phyloP scores from a whole-genome alignment of 1,284 basidiomycete species.

The Irpex sp. region DNA sequence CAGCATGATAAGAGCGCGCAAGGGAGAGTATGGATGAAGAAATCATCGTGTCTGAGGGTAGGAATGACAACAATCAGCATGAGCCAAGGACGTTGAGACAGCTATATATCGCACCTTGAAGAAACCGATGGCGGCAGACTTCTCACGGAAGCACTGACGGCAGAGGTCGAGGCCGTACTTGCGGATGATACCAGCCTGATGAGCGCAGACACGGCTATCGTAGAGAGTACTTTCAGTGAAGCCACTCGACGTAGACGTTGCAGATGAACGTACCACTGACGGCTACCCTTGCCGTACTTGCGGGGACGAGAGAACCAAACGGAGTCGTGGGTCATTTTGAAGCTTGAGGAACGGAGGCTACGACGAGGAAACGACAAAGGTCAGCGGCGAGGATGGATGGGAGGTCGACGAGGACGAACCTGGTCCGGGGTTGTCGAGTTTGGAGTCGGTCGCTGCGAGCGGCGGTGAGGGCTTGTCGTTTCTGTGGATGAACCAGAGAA shows the following conservation, averaged over 20 bases:
- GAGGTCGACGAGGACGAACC: conserved; percentile 17
- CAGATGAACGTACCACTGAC: conserved; percentile 80
- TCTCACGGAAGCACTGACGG: conserved; percentile 98
- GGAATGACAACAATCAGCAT: neutral
- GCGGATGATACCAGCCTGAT: conserved; percentile 96
- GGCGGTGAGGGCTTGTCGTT: conserved; percentile 17
- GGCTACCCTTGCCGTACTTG: conserved; percentile 95
- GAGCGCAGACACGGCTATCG: conserved; percentile 91
- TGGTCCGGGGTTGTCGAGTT: conserved; percentile 21
- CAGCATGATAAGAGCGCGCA: conserved; percentile 13
- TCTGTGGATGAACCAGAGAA: conserved; percentile 19
- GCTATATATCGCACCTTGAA: conserved; percentile 76
- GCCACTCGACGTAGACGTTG: neutral
- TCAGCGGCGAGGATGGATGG: neutral
- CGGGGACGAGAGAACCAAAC: conserved; percentile 94
- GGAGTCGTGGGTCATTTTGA: conserved; percentile 87
- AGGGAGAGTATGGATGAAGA: conserved; percentile 2
- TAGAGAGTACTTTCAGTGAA: conserved; percentile 1
- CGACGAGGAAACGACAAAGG: neutral
- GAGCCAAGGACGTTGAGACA: neutral
- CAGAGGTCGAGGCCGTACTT: conserved; percentile 96
- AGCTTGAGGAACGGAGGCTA: conserved; percentile 6
- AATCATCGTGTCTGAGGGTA: conserved; percentile 22
- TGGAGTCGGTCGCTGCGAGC: conserved; percentile 22
- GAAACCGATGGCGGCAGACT: conserved; percentile 93